These are phyloP conservation scores for Talaromyces sp. DNA, from an alignment of 2,329 filamentous ascomycete genomes.

Conservation along the genomic window DNA sequence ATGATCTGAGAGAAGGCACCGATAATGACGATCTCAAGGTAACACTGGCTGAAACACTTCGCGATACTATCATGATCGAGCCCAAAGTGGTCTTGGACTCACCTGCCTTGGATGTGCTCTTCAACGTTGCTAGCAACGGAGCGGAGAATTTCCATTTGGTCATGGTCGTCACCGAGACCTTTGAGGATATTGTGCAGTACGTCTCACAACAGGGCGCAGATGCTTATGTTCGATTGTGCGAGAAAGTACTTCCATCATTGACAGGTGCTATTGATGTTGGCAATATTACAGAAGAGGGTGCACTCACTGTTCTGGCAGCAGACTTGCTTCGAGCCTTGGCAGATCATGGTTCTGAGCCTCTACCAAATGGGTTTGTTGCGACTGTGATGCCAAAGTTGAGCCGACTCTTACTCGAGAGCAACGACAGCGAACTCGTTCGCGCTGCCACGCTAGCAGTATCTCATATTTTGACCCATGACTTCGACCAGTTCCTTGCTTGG, in stretches of 20 bases:
- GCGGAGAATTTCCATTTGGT: conserved; percentile 88
- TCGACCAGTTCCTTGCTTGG: conserved; percentile 85
- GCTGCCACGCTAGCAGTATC: conserved; percentile 82
- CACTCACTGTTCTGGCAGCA: conserved; percentile 79
- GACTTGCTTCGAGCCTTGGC: conserved; percentile 79
- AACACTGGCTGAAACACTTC: conserved; percentile 80
- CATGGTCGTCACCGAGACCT: conserved; percentile 81
- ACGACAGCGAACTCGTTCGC: conserved; percentile 83
- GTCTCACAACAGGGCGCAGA: conserved; percentile 63
- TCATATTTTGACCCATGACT: conserved; percentile 84
- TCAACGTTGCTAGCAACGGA: conserved; percentile 82
- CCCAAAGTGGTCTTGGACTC: conserved; percentile 68
- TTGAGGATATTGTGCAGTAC: conserved; percentile 76
- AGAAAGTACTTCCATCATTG: conserved; percentile 81
- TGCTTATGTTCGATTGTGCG: conserved; percentile 73
- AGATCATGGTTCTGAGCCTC: conserved; percentile 76
- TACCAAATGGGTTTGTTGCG: conserved; percentile 81
- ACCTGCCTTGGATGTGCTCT: conserved; percentile 74
- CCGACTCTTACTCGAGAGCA: conserved; percentile 73
- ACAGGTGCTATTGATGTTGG: conserved; percentile 88
- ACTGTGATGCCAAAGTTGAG: conserved; percentile 84
- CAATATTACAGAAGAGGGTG: conserved; percentile 72
- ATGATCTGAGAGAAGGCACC: conserved; percentile 77
- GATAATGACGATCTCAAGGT: conserved; percentile 91
- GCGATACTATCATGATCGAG: conserved; percentile 77